These are phyloP conservation scores for Parastagonospora nodorum DNA, from an alignment of 2,329 filamentous ascomycete genomes.

Conservation along the genomic window DNA sequence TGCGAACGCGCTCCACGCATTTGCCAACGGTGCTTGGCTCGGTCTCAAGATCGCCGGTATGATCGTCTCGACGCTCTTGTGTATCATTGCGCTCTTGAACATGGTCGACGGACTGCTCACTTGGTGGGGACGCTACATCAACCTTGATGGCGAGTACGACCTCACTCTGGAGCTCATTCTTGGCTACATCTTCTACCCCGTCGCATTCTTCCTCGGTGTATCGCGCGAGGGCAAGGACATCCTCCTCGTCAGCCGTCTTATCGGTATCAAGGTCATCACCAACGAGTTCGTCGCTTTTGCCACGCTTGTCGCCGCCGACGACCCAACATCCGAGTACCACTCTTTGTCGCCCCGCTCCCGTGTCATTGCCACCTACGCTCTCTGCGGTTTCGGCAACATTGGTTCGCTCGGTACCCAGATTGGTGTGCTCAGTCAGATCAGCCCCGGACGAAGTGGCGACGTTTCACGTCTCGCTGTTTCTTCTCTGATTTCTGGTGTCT, in stretches of 20 bases:
- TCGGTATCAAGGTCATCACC: conserved; percentile 83
- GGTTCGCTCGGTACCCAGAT: conserved; percentile 88
- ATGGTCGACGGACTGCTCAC: conserved; percentile 77
- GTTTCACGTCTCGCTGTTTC: conserved; percentile 77
- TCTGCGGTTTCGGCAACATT: conserved; percentile 79
- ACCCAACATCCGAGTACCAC: conserved; percentile 57
- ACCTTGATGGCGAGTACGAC: conserved; percentile 68
- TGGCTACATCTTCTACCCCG: conserved; percentile 77
- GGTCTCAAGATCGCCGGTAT: conserved; percentile 86
- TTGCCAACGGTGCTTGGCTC: conserved; percentile 82
- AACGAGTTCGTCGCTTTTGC: conserved; percentile 82
- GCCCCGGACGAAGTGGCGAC: conserved; percentile 73
- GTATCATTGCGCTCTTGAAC: conserved; percentile 77
- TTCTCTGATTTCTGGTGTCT: conserved; percentile 76
- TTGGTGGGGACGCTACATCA: conserved; percentile 83
- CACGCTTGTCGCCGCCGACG: conserved; percentile 54
- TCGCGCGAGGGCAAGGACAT: conserved; percentile 64
- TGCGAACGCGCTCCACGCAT: conserved; percentile 82
- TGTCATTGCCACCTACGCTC: conserved; percentile 83
- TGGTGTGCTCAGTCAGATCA: conserved; percentile 81
- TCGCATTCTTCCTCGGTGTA: conserved; percentile 82
- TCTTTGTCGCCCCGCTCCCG: conserved; percentile 70
- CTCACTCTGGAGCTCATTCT: conserved; percentile 77
- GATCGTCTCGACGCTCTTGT: conserved; percentile 79
- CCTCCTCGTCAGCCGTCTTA: conserved; percentile 75